A percentile compares a stretch with the other conserved stretches of the same genome.
Conservation (phyloP, 2,329 filamentous ascomycete species). For the Sclerotinia spermophila region DNA sequence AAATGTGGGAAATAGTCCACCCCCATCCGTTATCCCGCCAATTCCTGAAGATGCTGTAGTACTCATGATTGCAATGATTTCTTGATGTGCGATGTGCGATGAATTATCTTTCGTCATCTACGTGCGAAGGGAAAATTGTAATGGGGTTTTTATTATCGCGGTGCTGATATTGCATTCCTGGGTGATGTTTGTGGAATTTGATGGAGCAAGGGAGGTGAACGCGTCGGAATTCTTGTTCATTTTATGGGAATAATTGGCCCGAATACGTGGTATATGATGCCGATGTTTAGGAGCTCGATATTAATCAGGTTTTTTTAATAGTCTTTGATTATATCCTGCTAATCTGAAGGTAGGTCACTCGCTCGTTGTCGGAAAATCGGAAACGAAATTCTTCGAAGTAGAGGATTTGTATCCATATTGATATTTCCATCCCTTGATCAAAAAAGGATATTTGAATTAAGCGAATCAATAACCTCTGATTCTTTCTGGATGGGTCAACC, state of each 20-base stretch:
- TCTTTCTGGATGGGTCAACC: too few species aligned
- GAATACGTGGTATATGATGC: too few species aligned
- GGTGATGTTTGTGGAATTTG: background rate
- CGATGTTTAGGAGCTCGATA: background rate
- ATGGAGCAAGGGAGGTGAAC: background rate
- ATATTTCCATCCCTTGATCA: background rate
- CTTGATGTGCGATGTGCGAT: background rate
- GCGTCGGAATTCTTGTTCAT: background rate
- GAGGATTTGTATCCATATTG: background rate
- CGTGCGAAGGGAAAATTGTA: background rate
- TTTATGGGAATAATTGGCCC: background rate
- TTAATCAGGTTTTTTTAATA: background rate
- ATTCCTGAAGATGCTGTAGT: background rate
- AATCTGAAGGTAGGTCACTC: accelerated
- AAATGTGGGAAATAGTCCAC: conserved; percentile 8
- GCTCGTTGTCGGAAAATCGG: background rate
- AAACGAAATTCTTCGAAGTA: background rate
- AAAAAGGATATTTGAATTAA: background rate
- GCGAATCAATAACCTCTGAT: background rate
- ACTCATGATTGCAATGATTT: background rate
- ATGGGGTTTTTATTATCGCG: background rate
- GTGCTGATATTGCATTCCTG: background rate
- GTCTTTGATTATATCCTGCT: background rate
- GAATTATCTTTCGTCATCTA: background rate
- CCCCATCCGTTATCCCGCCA: background rate